Evolutionary conservation across 768 basidiomycete species (phyloP).

Genomic region (Xerocomellus dryophilus): DNA sequence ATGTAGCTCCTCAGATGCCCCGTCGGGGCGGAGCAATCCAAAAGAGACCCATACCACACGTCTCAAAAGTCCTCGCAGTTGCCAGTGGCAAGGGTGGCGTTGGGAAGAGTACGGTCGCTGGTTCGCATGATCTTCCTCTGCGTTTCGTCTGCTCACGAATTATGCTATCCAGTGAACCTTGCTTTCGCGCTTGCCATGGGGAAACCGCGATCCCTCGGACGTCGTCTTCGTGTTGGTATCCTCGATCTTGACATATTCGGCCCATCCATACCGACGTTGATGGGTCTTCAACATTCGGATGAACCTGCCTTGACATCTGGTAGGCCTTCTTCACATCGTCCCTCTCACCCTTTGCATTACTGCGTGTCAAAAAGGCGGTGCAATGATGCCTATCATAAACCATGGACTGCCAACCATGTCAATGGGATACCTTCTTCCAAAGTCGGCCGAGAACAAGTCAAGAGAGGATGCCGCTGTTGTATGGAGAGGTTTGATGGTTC

Average conservation of each 20-base stretch:
- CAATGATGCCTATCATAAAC: slow-evolving; percentile 78
- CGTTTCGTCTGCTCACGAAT: slow-evolving; percentile 8
- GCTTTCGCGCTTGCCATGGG: slow-evolving; percentile 67
- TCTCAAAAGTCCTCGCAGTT: slow-evolving; percentile 77
- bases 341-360: background rate
- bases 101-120: slow-evolving; percentile 91
- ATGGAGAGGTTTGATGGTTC: slow-evolving; percentile 98
- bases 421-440: slow-evolving; percentile 89
- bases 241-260: slow-evolving; percentile 96
- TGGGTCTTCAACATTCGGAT: slow-evolving; percentile 76
- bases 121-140: slow-evolving; percentile 38
- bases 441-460: slow-evolving; percentile 42
- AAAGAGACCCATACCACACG: slow-evolving; percentile 64
- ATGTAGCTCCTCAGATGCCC: slow-evolving; percentile 56
- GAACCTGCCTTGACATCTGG: slow-evolving; percentile 77
- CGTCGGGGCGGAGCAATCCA: slow-evolving; percentile 50
- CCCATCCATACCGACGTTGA: slow-evolving; percentile 88
- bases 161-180: slow-evolving; percentile 59
- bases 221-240: slow-evolving; percentile 70
- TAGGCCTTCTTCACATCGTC: slow-evolving; percentile 32
- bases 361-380: slow-evolving; percentile 51
- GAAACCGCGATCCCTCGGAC: slow-evolving; percentile 30
- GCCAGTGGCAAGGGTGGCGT: slow-evolving; percentile 96
- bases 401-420: slow-evolving; percentile 95
- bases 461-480: slow-evolving; percentile 78